Evolutionary conservation across 1,284 basidiomycete genomes (phyloP), one percentile per base, ranked within the genome.

Genomic region (Rugosomyces carneus): DNA sequence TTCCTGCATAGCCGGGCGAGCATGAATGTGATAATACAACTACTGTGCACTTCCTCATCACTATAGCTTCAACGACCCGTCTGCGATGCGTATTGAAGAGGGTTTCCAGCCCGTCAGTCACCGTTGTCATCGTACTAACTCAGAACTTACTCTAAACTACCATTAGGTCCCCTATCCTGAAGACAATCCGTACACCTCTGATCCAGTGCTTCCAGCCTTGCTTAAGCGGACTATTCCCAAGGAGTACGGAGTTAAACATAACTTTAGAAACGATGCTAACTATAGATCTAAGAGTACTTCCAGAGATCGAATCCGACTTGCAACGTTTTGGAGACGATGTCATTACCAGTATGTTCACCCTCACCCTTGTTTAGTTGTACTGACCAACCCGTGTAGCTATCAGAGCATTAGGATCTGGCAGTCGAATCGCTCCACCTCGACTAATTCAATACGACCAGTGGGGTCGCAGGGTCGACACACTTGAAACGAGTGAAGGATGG

Each of bases 401-500:
- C 40, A 73, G 79, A 23, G 60, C 64, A 4, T 56, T 82, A 34
- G 71, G 70, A 19, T 55, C 57, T 2, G 69, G 69, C 34, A 57
- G 54, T 15, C 69, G 66, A 20, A 65, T 72, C 0, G 58, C 61
- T 1, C 72, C 73, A 18, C 80, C 82, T 0, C 66, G 60, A 10
- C 58, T 86, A 16, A 69, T 70, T 0, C 84, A 87, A 58, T 87
- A 85, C 54, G 69, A 85, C 53, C 78, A 84, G 52, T 86, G 78
- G 79, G 84, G 83, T 0, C 69, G 68, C 37, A 72, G 82, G 7
- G 63, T 86, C 3, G 84, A 88, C 58, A 61, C 67, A 1, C 70
- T 89, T 0, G 69, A 80, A 40, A 85, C 81, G 0, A 81, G 79
- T 10, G 81, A 86, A 57, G 81, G 77, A 1, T 88, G 84, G 84